These are phyloP conservation scores for Peribolospora baueri DNA, from an alignment of 768 basidiomycete genomes.

Conservation along the genomic window DNA sequence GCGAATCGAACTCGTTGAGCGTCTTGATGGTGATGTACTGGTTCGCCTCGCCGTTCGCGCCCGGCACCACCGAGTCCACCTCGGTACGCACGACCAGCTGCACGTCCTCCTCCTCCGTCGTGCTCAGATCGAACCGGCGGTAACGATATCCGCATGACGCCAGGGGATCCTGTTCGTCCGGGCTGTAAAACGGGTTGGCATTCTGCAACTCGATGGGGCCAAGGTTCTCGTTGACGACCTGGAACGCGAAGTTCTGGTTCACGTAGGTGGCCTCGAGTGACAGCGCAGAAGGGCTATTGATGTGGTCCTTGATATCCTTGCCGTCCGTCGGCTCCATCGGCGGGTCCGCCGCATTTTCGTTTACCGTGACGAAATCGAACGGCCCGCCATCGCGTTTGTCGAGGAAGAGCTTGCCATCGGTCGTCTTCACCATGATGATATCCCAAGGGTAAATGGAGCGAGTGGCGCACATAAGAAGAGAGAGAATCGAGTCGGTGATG, in stretches of 20 bases:
- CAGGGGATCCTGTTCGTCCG: conserved; percentile 80
- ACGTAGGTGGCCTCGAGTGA: conserved; percentile 96
- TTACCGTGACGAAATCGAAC: conserved; percentile 70
- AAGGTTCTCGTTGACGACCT: conserved; percentile 58
- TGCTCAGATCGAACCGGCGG: conserved; percentile 73
- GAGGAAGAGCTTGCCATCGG: conserved; percentile 61
- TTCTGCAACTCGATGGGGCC: conserved; percentile 48
- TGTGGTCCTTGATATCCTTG: conserved; percentile 37
- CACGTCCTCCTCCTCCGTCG: conserved; percentile 53
- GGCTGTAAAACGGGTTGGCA: conserved; percentile 85
- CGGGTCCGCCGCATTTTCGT: conserved; percentile 92
- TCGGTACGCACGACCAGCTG: conserved; percentile 84
- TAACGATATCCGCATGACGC: conserved; percentile 94
- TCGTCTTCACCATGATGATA: conserved; percentile 80
- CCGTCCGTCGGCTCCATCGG: conserved; percentile 57
- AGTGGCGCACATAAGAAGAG: conserved; percentile 84
- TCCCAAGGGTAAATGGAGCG: conserved; percentile 97
- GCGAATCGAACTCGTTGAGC: conserved; percentile 86
- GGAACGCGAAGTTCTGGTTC: conserved; percentile 96
- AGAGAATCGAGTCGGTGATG: conserved; percentile 82
- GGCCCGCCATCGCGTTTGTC: conserved; percentile 96
- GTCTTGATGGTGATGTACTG: conserved; percentile 74
- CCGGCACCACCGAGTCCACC: conserved; percentile 61
- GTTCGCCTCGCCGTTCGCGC: conserved; percentile 31
- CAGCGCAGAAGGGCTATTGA: conserved; percentile 79